Percentiles rank a stretch among this genome's conserved stretches.
Evolutionary conservation across 2,329 filamentous ascomycete species (phyloP).

Genomic region (Aspergillus transmontanensis): DNA sequence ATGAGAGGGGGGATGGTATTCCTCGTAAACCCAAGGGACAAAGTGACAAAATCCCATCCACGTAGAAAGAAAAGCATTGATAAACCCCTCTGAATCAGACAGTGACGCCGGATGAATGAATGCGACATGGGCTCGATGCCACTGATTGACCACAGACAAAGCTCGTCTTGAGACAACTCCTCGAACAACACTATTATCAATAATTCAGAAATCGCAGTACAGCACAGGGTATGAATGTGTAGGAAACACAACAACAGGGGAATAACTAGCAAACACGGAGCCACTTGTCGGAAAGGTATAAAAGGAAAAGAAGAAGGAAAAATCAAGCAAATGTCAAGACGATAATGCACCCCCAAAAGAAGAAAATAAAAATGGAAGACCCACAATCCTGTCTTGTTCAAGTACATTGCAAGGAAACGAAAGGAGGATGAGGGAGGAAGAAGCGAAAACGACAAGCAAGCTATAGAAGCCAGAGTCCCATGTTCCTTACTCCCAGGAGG

Average conservation of each 20-base stretch:
- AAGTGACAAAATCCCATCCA: constrained; percentile 25
- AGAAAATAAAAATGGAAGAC: constrained; percentile 30
- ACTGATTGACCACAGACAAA: constrained; percentile 14
- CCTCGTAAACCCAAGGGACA: neutral
- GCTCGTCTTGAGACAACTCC: constrained; percentile 6
- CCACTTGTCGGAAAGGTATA: constrained; percentile 18
- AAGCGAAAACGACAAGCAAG: constrained; percentile 25
- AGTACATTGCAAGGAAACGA: constrained; percentile 22
- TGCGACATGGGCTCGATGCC: constrained; percentile 29
- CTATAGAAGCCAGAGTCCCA: constrained; percentile 35
- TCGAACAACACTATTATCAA: constrained; percentile 13
- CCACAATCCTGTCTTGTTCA: constrained; percentile 37
- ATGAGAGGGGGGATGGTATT: neutral
- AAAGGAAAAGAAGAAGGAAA: constrained; percentile 7
- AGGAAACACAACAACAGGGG: constrained; percentile 14
- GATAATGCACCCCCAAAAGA: constrained; percentile 36
- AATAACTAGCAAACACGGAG: constrained; percentile 16
- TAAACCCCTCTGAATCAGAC: constrained; percentile 31
- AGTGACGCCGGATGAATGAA: constrained; percentile 29
- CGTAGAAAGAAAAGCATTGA: constrained; percentile 27
- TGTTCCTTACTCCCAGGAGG: constrained; percentile 39
- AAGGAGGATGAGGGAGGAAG: constrained; percentile 11
- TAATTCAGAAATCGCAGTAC: constrained; percentile 21
- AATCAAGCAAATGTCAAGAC: constrained; percentile 21
- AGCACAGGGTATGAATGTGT: constrained; percentile 38